Evolutionary conservation across 257 asterid genomes (phyloP).

Genomic region (Primulina eburnea): DNA sequence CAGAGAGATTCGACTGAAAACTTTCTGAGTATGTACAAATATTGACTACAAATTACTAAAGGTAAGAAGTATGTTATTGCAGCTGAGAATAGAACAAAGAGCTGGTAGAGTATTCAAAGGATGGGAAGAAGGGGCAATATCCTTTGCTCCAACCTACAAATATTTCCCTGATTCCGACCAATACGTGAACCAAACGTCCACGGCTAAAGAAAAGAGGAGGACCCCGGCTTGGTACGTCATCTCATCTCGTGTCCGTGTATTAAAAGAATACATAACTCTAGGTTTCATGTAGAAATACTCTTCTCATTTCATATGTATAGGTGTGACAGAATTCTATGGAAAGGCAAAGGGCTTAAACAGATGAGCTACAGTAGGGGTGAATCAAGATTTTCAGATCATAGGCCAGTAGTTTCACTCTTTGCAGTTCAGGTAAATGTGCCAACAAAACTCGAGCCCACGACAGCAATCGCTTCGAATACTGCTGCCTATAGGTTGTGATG

Average conservation of each 20-base stretch:
- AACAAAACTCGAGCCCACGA: conserved; percentile 8
- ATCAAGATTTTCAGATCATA: conserved; percentile 82
- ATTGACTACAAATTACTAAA: not conserved
- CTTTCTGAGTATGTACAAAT: not conserved
- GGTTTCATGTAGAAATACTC: no score
- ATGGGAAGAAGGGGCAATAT: conserved; percentile 80
- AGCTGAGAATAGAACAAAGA: conserved; percentile 66
- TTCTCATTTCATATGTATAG: conserved; percentile 31
- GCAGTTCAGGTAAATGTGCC: conserved; percentile 38
- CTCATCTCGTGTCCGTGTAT: no score
- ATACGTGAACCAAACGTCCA: conserved; percentile 49
- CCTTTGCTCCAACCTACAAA: conserved; percentile 87
- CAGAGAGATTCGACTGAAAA: not conserved
- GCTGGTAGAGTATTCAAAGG: conserved; percentile 76
- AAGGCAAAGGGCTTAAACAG: conserved; percentile 80
- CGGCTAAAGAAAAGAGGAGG: conserved; percentile 55
- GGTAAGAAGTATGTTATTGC: conserved; percentile 17
- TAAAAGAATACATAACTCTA: no score
- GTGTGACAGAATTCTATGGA: conserved; percentile 94
- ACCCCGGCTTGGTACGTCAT: conserved; percentile 84
- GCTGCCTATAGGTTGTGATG: no score
- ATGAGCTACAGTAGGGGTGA: conserved; percentile 66
- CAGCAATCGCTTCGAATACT: no score
- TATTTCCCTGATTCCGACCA: conserved; percentile 56
- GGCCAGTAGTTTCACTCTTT: conserved; percentile 82